Base-by-base conservation (phyloP, 805 yeast species). In the Nakazawaea ernobii region DNA sequence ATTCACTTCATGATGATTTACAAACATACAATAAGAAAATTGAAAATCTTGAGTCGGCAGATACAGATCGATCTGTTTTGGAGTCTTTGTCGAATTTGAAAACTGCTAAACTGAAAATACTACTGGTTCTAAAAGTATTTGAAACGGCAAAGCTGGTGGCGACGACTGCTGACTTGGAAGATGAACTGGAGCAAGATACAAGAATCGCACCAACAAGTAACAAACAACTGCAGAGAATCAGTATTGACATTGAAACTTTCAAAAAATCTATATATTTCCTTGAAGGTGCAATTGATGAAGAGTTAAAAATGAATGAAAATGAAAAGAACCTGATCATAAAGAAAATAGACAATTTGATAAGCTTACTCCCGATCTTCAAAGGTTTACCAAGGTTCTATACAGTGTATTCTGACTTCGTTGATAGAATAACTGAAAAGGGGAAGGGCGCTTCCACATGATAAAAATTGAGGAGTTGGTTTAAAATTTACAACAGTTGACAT, bases 1-100 rank as follows among this genome's bases (percentile, higher is more conserved):
- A 75, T 38, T 70, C 86, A 2, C 59, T 84, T 35, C 74, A 78
- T 40, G 68, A 70, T 6, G 82, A 80, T 48, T 57, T 81, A 17
- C 49, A 51, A 0, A 59, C 58, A 4, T 62, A 70, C 26, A 62
- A 62, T 27, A 24, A 32, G 20, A 55, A 66, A 48, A 43, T 70
- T 26, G 42, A 49, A 14, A 39, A 36, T 0, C n/a, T 57, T 1
- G 41, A 27, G 26, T 27, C 17, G 24, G 43, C 52, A 42, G 53
- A 56, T 52, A 52, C 51, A 38, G 54, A 55, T 35, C 45, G 49
- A 32, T 55, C 52, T 2, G 56, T 65, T 7, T 57, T 70, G 17
- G 53, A 60, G n/a, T 69, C 67, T 26, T 60, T 84, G 39, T 62
- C 72, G 8, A 66, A 63, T 49, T 64, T 82, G 40, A 70, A 75